A percentile compares a stretch with the other conserved stretches of the same genome.
Conservation (phyloP, 2,329 filamentous ascomycete genomes). For the Beauveria asiatica region DNA sequence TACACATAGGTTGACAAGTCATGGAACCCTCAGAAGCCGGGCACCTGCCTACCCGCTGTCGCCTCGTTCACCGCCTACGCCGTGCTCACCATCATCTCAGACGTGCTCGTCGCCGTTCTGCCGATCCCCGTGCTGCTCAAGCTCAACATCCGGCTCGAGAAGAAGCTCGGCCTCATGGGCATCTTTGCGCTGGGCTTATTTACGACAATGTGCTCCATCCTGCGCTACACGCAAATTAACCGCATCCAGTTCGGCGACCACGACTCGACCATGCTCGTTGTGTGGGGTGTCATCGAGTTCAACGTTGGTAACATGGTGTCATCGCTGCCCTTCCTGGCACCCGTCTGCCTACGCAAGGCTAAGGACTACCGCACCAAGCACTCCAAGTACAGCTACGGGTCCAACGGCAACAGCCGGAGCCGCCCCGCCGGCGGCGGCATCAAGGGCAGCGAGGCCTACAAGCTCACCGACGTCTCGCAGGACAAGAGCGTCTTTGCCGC, state of each 20-base stretch:
- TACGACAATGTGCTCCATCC: conserved; percentile 45
- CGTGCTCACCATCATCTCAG: conserved; percentile 42
- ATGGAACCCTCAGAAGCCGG: conserved; percentile 14
- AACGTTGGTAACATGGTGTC: conserved; percentile 45
- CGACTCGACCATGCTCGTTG: conserved; percentile 46
- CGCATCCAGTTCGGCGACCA: conserved; percentile 41
- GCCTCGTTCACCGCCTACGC: conserved; percentile 44
- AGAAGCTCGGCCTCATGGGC: conserved; percentile 41
- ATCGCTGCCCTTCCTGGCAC: conserved; percentile 36
- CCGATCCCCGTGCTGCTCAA: conserved; percentile 41
- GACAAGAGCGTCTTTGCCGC: conserved; percentile 23
- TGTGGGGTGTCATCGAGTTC: conserved; percentile 50
- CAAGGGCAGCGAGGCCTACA: conserved; percentile 26
- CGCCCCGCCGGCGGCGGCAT: conserved; percentile 15
- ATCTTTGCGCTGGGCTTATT: conserved; percentile 47
- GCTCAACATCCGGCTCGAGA: conserved; percentile 37
- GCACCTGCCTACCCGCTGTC: conserved; percentile 36
- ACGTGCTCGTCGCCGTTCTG: conserved; percentile 39
- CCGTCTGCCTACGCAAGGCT: conserved; percentile 34
- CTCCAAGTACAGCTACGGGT: conserved; percentile 22
- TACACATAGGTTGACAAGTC: conserved; percentile 28
- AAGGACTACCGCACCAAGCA: conserved; percentile 32
- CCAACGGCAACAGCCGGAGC: conserved; percentile 17
- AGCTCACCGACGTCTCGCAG: conserved; percentile 29
- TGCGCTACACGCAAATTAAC: conserved; percentile 43